Base-by-base conservation (phyloP, 371 early-diverging fungal genomes). In the Mortierella sp. region DNA sequence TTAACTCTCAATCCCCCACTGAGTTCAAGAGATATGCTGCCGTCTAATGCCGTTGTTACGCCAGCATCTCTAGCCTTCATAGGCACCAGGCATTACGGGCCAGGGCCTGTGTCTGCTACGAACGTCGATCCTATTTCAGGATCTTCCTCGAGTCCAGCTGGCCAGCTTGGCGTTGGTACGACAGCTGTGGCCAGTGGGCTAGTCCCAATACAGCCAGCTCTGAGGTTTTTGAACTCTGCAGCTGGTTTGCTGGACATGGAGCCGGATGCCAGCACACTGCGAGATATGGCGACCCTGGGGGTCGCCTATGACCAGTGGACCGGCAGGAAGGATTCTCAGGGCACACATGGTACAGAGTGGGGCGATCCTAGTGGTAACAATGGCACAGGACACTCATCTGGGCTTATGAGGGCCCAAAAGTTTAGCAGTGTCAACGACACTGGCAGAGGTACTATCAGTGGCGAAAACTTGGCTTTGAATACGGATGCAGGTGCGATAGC, bases 201-300 rank as follows among this genome's bases (percentile, higher is more conserved):
- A 5, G 14, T 50, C 14, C 21, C 31, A 6, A 42, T 53, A 17
- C 58, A 49, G 41, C 59, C 63, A 21, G 59, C 65, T 3, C 9
- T 60, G 21, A 50, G 4, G 11, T 50, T 56, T 44, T n/a, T 71
- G 31, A 65, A 56, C 50, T 56, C 65, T 21, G 41, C 65, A 17
- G 64, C 48, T 30, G 65, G 65, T 2, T 34, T 71, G 48, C n/a
- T 60, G 63, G 59, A 58, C 9, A 56, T 46, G 34, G 63, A 48
- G 17, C 41, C 32, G 23, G 17, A 19, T 4, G 55, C 41, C 5
- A 27, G 41, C 6, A 9, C 23, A 4, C 15, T 15, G 1, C 24
- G 15, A 49, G 28, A 12, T 19, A 51, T 26, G 6, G 6, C 19
- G 17, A 15, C 48, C 3, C 2, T 54, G 14, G 56, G 48, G 2